Base-by-base conservation (phyloP, 345 rosid species). In the Microcos paniculata region DNA sequence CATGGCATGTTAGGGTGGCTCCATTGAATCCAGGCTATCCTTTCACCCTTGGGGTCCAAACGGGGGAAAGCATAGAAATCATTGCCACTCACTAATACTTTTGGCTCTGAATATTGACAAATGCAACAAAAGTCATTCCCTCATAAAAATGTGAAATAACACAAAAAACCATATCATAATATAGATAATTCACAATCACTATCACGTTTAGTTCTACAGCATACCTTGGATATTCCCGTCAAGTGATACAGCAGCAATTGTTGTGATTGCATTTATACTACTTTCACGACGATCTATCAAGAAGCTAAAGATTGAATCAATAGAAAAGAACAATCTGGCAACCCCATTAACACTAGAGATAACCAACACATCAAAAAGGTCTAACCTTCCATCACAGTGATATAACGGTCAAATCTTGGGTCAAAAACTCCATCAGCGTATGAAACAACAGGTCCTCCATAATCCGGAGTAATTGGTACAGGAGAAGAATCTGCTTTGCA, bases 61-160 rank as follows among this genome's bases (percentile, higher is more conserved):
- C 96, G 97, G n/a, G 99, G 98, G 80, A 90, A 96, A 16, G 97
- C 98, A 87, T 91, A 93, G 87, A 96, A 96, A 80, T 96, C 99
- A 78, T 85, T 90, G 80, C 94, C 98, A 30, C 88, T 83, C 28
- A 85, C 81, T 8, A 96, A 67, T 56, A 89, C 86, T 79, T 88
- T 89, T 31, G 98, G 94, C 72, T 93, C 99, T 96, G 85, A 70
- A 81, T 59, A 23, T 57, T 70, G 16, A 71, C 45, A 35, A 71
- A 76, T 12, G 33, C 33, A 53, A 72, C 19, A 8, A 28, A 69
- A 28, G 19, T 74, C 63, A 68, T 59, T 83, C 14, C 56, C 23
- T 64, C 51, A 5, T 30, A 26, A 63, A 43, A 62, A 23, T 61
- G 49, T 8, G 6, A 23, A 28, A 57, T 76, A 42, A 30, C 46